Evolutionary conservation across 495 filamentous ascomycete species (phyloP).

Genomic region (Talaromyces proteolyticus): DNA sequence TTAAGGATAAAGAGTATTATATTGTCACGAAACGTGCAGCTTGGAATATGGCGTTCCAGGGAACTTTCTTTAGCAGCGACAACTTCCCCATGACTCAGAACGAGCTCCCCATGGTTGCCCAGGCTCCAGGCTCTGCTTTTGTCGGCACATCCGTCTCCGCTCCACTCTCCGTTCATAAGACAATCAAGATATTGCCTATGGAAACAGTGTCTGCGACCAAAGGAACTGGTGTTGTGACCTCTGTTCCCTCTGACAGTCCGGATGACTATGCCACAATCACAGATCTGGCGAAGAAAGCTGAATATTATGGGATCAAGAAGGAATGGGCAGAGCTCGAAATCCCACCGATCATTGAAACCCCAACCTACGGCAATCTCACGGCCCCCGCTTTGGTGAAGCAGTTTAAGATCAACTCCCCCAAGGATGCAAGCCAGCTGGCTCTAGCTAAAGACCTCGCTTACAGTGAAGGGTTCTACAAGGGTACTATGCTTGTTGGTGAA

Average conservation of each 20-base stretch:
- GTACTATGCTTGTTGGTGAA: constrained; percentile 82
- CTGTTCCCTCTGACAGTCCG: constrained; percentile 89
- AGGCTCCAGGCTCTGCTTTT: constrained; percentile 69
- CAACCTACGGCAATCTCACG: constrained; percentile 78
- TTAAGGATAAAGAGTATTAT: constrained; percentile 77
- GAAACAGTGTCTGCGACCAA: constrained; percentile 85
- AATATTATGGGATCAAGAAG: constrained; percentile 93
- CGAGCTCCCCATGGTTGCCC: constrained; percentile 48
- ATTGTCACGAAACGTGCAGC: constrained; percentile 82
- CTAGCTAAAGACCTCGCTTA: constrained; percentile 96
- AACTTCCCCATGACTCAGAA: constrained; percentile 59
- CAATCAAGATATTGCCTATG: constrained; percentile 90
- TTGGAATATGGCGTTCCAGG: constrained; percentile 94
- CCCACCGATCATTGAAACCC: constrained; percentile 82
- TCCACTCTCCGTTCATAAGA: constrained; percentile 82
- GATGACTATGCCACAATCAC: constrained; percentile 89
- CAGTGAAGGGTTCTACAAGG: constrained; percentile 97
- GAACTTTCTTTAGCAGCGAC: constrained; percentile 70
- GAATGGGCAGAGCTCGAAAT: constrained; percentile 94
- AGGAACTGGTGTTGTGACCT: constrained; percentile 95
- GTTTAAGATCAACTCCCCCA: constrained; percentile 93
- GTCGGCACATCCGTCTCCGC: constrained; percentile 83
- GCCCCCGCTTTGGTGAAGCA: constrained; percentile 82
- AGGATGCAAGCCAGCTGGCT: constrained; percentile 81
- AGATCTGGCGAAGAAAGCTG: constrained; percentile 93